Evolutionary conservation across 106 monocot genomes (phyloP).

Genomic region (Alisma plantagoaquatica): DNA sequence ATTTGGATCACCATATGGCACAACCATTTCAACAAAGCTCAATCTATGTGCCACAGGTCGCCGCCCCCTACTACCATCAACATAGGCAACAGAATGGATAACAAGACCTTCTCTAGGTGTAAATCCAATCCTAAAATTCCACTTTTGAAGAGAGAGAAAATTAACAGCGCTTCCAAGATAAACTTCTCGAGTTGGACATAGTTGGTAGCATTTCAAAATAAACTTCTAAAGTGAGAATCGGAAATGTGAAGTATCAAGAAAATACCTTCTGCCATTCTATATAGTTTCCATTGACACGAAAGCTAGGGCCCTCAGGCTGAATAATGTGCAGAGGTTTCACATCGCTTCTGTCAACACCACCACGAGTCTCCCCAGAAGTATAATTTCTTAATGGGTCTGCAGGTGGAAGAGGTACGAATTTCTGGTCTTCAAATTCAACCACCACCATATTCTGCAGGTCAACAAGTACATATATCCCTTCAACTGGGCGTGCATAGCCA

Average conservation of each 20-base stretch:
- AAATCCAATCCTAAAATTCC: conserved; percentile 98
- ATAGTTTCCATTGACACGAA: conserved; percentile 82
- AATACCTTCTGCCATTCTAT: conserved; percentile 96
- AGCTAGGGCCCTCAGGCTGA: conserved; percentile 98
- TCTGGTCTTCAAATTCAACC: conserved; percentile 89
- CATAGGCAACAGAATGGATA: conserved; percentile 89
- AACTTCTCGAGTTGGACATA: too few species aligned
- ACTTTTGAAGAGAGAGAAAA: conserved; percentile 28
- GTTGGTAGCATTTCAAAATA: neutral
- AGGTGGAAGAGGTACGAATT: conserved; percentile 84
- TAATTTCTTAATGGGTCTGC: conserved; percentile 94
- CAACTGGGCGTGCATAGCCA: conserved; percentile 96
- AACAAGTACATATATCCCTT: conserved; percentile 87
- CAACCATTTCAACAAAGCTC: conserved; percentile 99
- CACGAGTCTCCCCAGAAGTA: conserved; percentile 88
- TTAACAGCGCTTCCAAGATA: neutral
- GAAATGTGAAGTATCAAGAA: neutral
- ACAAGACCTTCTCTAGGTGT: conserved; percentile 94
- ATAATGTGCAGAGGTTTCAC: conserved; percentile 83
- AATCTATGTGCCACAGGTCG: conserved; percentile 83
- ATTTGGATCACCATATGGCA: conserved; percentile 98
- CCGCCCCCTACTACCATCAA: conserved; percentile 88
- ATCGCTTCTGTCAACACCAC: conserved; percentile 94
- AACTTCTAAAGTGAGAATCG: neutral
- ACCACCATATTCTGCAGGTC: conserved; percentile 87